Evolutionary conservation across 306 rosid species (phyloP), one percentile per base, ranked within the genome.

Genomic region (Medicago ruthenica): DNA sequence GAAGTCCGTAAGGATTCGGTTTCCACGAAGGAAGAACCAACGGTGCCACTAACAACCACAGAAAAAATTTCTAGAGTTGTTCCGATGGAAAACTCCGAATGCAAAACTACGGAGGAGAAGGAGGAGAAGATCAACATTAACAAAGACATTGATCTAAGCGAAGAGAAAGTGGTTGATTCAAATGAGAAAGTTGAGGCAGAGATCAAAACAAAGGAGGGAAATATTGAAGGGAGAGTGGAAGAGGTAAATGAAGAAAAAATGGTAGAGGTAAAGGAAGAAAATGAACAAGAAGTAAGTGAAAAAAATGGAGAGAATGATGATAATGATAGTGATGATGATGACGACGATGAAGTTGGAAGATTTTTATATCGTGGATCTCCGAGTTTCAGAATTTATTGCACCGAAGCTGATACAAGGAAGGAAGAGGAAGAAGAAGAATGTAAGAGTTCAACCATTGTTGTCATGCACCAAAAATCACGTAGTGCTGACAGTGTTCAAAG

Each of bases 351-450:
- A 12, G 5, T 5, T 36, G 71, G 68, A 6, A 75, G 65, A 45
- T 5, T 12, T 9, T 0, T 77, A 51, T 72, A 83, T 67, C 90
- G 83, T 0, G 86, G 93, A 31, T 91, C 96, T 4, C 97, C 98
- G 8, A 94, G 98, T 84, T 94, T 94, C 76, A 86, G 86, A 81
- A 85, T 94, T 60, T 94, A 88, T 83, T 91, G 87, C 76, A 42
- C 61, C 36, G 88, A 83, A 11, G 51, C 85, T 1, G 50, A 65
- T 47, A 67, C 63, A 11, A 45, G 9, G 20, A 53, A 70, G 21
- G 75, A 76, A 34, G 16, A 44, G 6, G 45, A 76, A 39, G 39
- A 67, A 24, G 6, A 78, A 9, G 70, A 77, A 50, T 22, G 88
- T 89, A 18, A 82, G 86, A 55, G 44, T 34, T 17, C 59, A 60